Evolutionary conservation across 352 stramenopile genomes (phyloP).

Genomic region (Phytophthora constricta): DNA sequence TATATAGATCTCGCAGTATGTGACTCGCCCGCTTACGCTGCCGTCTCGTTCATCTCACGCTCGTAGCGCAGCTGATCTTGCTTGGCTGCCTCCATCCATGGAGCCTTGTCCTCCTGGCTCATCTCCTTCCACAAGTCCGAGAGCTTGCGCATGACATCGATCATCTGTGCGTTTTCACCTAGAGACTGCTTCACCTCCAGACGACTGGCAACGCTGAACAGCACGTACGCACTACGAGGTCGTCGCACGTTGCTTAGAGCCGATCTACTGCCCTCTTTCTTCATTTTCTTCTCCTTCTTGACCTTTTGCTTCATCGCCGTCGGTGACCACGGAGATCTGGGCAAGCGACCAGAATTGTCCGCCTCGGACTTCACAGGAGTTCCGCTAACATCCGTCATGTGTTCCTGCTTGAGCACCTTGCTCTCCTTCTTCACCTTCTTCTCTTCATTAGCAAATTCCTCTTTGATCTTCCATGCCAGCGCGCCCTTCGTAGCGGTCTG

Average conservation of each 20-base stretch:
- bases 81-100: conserved; percentile 67
- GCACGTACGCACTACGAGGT: conserved; percentile 69
- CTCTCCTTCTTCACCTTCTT: conserved; percentile 47
- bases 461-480: conserved; percentile 61
- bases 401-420: conserved; percentile 55
- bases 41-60: conserved; percentile 74
- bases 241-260: conserved; percentile 42
- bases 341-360: conserved; percentile 42
- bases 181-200: conserved; percentile 59
- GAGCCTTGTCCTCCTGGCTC: conserved; percentile 54
- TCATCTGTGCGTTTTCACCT: conserved; percentile 48
- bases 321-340: conserved; percentile 70
- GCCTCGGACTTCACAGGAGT: conserved; percentile 35
- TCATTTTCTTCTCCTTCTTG: conserved; percentile 65
- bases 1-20: conserved; percentile 29
- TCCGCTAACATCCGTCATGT: conserved; percentile 46
- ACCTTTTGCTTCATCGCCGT: conserved; percentile 72
- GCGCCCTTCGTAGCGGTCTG: conserved; percentile 54
- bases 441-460: conserved; percentile 43
- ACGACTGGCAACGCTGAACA: conserved; percentile 71
- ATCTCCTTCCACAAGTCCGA: conserved; percentile 65
- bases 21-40: conserved; percentile 27
- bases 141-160: conserved; percentile 70
- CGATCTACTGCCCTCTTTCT: conserved; percentile 29
- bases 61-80: conserved; percentile 74